Evolutionary conservation across 768 basidiomycete species (phyloP).

Genomic region (Myochromella boudieri): DNA sequence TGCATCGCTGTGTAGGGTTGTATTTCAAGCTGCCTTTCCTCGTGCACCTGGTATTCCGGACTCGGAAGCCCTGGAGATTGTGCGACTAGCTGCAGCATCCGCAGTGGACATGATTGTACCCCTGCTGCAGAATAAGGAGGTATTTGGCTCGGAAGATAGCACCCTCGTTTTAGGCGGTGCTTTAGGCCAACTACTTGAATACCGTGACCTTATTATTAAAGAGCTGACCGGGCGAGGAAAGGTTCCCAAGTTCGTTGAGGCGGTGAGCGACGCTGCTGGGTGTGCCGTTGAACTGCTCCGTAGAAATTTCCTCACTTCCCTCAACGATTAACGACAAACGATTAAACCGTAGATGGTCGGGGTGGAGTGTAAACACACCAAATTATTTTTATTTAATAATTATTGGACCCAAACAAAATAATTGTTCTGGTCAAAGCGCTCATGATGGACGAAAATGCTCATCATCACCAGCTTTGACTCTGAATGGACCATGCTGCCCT

Average conservation of each 20-base stretch:
- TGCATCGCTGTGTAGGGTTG: slow-evolving; percentile 20
- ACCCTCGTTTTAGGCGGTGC: slow-evolving; percentile 25
- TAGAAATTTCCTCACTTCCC: slow-evolving; percentile 9
- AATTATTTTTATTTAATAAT: no score
- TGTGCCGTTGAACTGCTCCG: slow-evolving; percentile 15
- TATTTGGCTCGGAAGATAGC: slow-evolving; percentile 10
- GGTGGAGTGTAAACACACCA: no score
- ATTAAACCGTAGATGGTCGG: no score
- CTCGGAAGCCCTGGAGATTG: slow-evolving; percentile 21
- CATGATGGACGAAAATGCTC: no score
- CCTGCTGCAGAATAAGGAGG: slow-evolving; percentile 4
- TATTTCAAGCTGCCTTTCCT: slow-evolving; percentile 22
- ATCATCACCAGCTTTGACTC: no score
- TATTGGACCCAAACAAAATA: no score
- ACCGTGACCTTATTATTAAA: slow-evolving; percentile 12
- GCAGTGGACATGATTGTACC: slow-evolving; percentile 16
- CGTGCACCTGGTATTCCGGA: slow-evolving; percentile 4
- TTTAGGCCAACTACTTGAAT: slow-evolving; percentile 19
- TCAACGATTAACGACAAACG: not conserved
- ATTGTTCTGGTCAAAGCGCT: no score
- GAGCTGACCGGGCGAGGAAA: slow-evolving; percentile 13
- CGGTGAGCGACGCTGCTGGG: slow-evolving; percentile 19
- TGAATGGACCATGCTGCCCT: no score
- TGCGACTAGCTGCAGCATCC: slow-evolving; percentile 13
- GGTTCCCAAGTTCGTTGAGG: slow-evolving; percentile 18